phyloP scores from a whole-genome alignment of 371 early-diverging fungal genomes.

The Syncephalastrum racemosum region DNA sequence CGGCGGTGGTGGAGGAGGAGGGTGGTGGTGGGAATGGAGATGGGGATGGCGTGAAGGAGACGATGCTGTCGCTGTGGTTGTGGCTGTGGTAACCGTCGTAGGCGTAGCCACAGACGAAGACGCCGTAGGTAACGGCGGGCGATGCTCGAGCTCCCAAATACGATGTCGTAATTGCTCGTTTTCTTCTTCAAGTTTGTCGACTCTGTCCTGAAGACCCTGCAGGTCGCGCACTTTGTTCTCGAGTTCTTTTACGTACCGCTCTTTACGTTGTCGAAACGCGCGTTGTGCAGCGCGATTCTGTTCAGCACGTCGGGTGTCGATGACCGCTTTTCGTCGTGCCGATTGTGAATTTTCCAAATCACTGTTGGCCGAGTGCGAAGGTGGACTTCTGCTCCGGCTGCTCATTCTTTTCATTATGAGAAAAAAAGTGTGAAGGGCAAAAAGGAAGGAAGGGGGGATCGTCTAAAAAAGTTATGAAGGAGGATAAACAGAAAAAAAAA shows the following conservation, averaged over 20 bases:
- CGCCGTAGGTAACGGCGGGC: constrained; percentile 1
- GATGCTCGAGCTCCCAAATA: constrained; percentile 20
- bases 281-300: constrained; percentile 74
- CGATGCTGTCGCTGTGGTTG: constrained; percentile 1
- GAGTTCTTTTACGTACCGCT: constrained; percentile 61
- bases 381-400: too few relatives aligned
- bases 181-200: constrained; percentile 18
- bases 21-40: constrained; percentile 4
- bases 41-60: constrained; percentile 4
- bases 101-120: constrained; percentile 2
- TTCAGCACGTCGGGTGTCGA: constrained; percentile 18
- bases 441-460: constrained; percentile 2
- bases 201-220: constrained; percentile 19
- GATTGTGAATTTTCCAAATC: too few relatives aligned
- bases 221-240: constrained; percentile 18
- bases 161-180: constrained; percentile 19
- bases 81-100: background rate
- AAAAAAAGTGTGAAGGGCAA: background rate
- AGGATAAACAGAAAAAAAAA: constrained; percentile 1
- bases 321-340: constrained; percentile 15
- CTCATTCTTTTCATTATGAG: background rate
- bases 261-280: constrained; percentile 70
- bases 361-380: too few relatives aligned
- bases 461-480: background rate
- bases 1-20: constrained; percentile 9